Percentiles rank a stretch among this genome's conserved stretches.
phyloP scores from a whole-genome alignment of 495 filamentous ascomycete species.

The Podospora bellae-mahoneyi region DNA sequence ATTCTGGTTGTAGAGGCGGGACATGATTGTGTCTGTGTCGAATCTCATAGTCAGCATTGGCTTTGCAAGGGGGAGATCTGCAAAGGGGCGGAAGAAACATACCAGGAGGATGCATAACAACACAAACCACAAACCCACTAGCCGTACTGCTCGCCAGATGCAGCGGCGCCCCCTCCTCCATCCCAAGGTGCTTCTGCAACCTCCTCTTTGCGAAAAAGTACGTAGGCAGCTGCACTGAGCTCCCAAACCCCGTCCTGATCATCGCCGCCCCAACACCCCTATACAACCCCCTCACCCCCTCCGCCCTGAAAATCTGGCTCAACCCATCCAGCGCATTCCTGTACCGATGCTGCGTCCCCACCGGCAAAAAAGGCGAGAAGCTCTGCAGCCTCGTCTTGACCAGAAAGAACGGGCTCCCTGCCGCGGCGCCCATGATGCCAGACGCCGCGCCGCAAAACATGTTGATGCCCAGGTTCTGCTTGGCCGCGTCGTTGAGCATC shows the following conservation, averaged over 20 bases:
- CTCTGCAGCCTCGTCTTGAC: conserved; percentile 96
- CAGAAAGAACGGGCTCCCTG: conserved; percentile 95
- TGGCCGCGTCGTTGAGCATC: conserved; percentile 65
- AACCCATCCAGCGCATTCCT: conserved; percentile 81
- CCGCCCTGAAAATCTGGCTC: conserved; percentile 66
- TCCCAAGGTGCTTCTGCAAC: conserved; percentile 72
- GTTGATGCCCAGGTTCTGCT: conserved; percentile 85
- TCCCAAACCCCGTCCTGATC: conserved; percentile 93
- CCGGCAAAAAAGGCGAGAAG: conserved; percentile 88
- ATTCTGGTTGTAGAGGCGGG: conserved; percentile 97
- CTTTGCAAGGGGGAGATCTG: not conserved
- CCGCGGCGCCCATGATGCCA: conserved; percentile 84
- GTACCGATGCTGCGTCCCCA: conserved; percentile 94
- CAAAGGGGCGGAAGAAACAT: conserved; percentile 23
- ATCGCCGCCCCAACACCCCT: conserved; percentile 91
- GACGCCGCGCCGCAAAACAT: conserved; percentile 85
- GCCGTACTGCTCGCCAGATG: conserved; percentile 85
- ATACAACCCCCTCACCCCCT: conserved; percentile 81
- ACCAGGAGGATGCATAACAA: conserved; percentile 97
- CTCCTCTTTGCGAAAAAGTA: conserved; percentile 97
- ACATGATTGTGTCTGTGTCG: conserved; percentile 88
- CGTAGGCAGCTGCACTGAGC: conserved; percentile 91
- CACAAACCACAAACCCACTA: conserved; percentile 94
- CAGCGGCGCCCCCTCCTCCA: conserved; percentile 86
- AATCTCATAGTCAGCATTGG: not conserved